A percentile compares a stretch with the other conserved stretches of the same genome.
phyloP scores from a whole-genome alignment of 163 green algal species.

The Chloromonas sp. region DNA sequence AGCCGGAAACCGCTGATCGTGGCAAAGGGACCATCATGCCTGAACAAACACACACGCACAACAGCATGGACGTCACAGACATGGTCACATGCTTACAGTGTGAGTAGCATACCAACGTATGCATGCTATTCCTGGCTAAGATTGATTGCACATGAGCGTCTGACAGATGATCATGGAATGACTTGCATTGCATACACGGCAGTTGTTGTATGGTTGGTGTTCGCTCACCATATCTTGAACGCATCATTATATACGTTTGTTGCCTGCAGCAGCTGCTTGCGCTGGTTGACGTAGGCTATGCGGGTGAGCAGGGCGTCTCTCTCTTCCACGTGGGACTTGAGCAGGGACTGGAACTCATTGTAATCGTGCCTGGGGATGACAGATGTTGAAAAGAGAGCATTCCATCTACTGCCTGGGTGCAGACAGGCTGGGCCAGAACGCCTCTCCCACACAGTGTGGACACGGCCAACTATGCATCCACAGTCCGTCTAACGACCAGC shows the following conservation, averaged over 20 bases:
- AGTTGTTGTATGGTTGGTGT: background rate
- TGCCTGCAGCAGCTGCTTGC: slow-evolving; percentile 68
- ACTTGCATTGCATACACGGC: too few relatives aligned
- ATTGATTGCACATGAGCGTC: too few relatives aligned
- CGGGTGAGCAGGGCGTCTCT: slow-evolving; percentile 65
- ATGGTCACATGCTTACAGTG: background rate
- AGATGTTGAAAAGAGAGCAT: background rate
- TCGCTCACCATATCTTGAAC: slow-evolving; percentile 85
- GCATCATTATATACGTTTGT: slow-evolving; percentile 84
- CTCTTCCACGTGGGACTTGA: slow-evolving; percentile 70
- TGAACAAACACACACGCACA: background rate
- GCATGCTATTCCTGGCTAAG: too few relatives aligned
- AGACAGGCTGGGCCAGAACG: background rate
- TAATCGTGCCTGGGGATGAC: slow-evolving; percentile 21
- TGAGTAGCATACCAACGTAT: background rate
- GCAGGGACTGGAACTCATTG: slow-evolving; percentile 72
- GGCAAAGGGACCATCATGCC: slow-evolving; percentile 78
- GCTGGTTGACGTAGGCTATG: slow-evolving; percentile 61
- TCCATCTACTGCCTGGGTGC: background rate
- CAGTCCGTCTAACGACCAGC: background rate
- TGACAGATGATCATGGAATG: too few relatives aligned
- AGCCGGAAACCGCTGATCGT: slow-evolving; percentile 89
- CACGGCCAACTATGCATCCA: background rate
- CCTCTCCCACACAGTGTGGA: background rate
- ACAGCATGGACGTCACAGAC: too few relatives aligned